Percentiles rank a stretch among this genome's conserved stretches.
phyloP scores from a whole-genome alignment of 2,329 filamentous ascomycete genomes.

The Ophiostoma novo-ulmi region DNA sequence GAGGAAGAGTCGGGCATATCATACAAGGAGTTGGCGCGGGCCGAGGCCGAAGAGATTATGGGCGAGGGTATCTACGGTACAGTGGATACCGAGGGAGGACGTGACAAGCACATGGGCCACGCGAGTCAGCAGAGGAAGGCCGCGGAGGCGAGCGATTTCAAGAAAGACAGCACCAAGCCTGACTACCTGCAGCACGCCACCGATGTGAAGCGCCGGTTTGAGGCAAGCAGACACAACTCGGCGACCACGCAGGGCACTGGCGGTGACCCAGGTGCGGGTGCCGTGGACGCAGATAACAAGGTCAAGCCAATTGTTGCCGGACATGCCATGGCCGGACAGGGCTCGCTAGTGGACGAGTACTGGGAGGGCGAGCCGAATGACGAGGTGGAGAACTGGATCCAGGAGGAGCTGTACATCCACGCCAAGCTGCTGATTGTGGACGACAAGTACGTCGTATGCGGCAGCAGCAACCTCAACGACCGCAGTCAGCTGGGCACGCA shows the following conservation, averaged over 20 bases:
- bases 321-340: constrained; percentile 68
- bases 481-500: constrained; percentile 81
- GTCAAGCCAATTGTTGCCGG: constrained; percentile 58
- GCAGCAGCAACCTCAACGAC: constrained; percentile 88
- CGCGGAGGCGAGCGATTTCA: constrained; percentile 36
- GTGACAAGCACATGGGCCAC: constrained; percentile 47
- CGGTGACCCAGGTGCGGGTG: not conserved
- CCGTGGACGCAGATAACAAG: not conserved
- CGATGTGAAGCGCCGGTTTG: constrained; percentile 50
- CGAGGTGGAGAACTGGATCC: constrained; percentile 84
- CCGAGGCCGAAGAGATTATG: constrained; percentile 87
- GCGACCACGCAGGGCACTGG: not conserved
- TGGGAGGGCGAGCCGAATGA: constrained; percentile 72
- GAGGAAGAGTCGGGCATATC: constrained; percentile 74
- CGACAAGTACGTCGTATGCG: constrained; percentile 78
- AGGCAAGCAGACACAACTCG: constrained; percentile 33
- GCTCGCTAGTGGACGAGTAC: constrained; percentile 58
- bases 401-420: constrained; percentile 95
- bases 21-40: constrained; percentile 82
- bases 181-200: constrained; percentile 39
- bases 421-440: constrained; percentile 86
- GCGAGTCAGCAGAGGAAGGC: constrained; percentile 34
- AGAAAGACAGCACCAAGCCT: constrained; percentile 31
- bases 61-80: constrained; percentile 62
- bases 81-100: constrained; percentile 42